Base-by-base conservation (phyloP, 2,329 filamentous ascomycete genomes). In the Botrytis tulipae region DNA sequence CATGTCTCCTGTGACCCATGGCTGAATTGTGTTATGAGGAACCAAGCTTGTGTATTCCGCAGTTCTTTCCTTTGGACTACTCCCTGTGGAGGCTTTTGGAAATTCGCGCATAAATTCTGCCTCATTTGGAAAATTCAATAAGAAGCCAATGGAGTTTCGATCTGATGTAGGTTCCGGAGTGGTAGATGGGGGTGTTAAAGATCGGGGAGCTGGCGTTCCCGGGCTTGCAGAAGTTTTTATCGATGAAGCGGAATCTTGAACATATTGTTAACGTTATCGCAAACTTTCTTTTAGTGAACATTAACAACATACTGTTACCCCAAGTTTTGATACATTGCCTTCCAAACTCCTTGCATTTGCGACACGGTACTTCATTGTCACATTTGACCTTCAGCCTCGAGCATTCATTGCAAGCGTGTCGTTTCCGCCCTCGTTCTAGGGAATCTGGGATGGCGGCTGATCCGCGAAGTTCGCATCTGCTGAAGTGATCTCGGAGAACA, bases 401-500 rank as follows among this genome's bases (percentile, higher is more conserved):
- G 72, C 80, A 81, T 67, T 81, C 79, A 63, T 81, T 78, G 74
- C 79, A 81, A 20, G 80, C 80, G 74, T 80, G 80, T 40, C 79
- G 76, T 74, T 81, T 81, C 25, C 80, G 77, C n/a, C 80, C 80
- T 72, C 80, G 72, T 62, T 81, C 80, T 3, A 81, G 71, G 1
- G 79, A 79, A 70, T 76, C 78, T 9, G 80, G 80, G 37, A 81
- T 81, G 16, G 79, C 77, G 25, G 77, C 77, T 25, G 72, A 73
- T 29, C 79, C 79, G 7, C 80, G 74, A 12, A 76, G 76, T 48
- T 80, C 79, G 73, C 80, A 81, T 51, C 79, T 78, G 74, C 77
- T 78, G 76, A 80, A 81, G 76, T 81, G 80, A 66, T 81, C 80
- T 69, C 80, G 75, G 35, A 81, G 75, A 32, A 81, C 80, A 79